These are phyloP conservation scores for Megacollybia marginata DNA, from an alignment of 768 basidiomycete species.

Conservation along the genomic window DNA sequence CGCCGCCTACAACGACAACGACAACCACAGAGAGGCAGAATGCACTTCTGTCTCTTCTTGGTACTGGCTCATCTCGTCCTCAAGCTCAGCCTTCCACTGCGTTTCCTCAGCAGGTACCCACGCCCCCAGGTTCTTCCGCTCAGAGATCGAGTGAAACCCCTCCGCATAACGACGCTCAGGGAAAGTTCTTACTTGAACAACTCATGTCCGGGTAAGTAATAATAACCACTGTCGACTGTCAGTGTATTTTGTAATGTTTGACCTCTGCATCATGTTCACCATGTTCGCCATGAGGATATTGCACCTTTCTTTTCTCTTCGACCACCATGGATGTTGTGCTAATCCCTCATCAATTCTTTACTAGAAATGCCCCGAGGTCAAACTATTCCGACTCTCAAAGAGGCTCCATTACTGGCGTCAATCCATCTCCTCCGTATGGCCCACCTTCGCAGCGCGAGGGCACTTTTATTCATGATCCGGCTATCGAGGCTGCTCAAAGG, in stretches of 20 bases:
- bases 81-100: no score
- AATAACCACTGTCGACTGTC: slow-evolving; percentile 4
- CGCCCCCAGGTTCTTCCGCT: slow-evolving; percentile 52
- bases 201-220: slow-evolving; percentile 70
- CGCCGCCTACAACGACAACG: slow-evolving; percentile 27
- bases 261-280: slow-evolving; percentile 1
- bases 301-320: slow-evolving; percentile 6
- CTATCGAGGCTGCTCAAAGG: slow-evolving; percentile 32
- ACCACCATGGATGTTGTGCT: not conserved
- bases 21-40: slow-evolving; percentile 62
- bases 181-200: slow-evolving; percentile 72
- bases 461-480: slow-evolving; percentile 33
- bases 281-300: slow-evolving; percentile 1
- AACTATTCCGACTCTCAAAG: slow-evolving; percentile 45
- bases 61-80: slow-evolving; percentile 25
- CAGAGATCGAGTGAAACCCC: slow-evolving; percentile 50
- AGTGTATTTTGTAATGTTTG: not conserved
- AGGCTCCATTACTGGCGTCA: slow-evolving; percentile 24
- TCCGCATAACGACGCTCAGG: slow-evolving; percentile 56
- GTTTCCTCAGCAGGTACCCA: no score
- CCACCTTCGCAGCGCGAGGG: slow-evolving; percentile 30
- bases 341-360: slow-evolving; percentile 2
- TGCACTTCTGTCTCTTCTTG: slow-evolving; percentile 64
- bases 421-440: slow-evolving; percentile 43
- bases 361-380: slow-evolving; percentile 39